Percentiles rank a stretch among this genome's conserved stretches.
Evolutionary conservation across 2,329 filamentous ascomycete species (phyloP).

Genomic region (Fusarium acutatum): DNA sequence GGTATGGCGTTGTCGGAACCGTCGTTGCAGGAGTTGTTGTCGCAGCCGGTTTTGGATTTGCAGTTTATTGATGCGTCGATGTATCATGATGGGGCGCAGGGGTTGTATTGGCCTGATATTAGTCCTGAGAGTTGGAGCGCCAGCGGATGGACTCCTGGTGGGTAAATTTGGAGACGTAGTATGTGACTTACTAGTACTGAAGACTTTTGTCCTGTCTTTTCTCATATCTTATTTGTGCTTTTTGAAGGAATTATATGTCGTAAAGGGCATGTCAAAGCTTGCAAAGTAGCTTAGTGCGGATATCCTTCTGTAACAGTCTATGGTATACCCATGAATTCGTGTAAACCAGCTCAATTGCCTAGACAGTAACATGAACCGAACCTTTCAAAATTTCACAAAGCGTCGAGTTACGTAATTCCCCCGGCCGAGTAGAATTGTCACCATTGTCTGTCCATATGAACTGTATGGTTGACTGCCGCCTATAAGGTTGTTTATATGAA

Average conservation of each 20-base stretch:
- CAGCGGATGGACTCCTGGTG: conserved; percentile 24
- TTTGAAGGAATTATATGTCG: accelerated
- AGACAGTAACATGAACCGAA: accelerated
- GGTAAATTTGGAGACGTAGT: accelerated
- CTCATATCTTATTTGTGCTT: accelerated
- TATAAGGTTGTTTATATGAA: not conserved
- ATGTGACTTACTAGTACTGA: accelerated
- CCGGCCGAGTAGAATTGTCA: not conserved
- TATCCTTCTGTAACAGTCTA: not conserved
- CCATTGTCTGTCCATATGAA: accelerated
- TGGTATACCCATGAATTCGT: accelerated
- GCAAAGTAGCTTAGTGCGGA: no score
- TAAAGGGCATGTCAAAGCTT: accelerated
- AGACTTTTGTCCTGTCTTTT: accelerated
- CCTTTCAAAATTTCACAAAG: not conserved
- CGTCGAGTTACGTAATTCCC: accelerated
- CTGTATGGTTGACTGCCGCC: accelerated
- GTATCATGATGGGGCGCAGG: conserved; percentile 38
- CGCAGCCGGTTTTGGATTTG: conserved; percentile 45
- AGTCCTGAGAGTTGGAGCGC: conserved; percentile 39
- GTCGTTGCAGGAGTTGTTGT: conserved; percentile 47
- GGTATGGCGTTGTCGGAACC: conserved; percentile 49
- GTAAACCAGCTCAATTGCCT: accelerated
- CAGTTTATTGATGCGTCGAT: conserved; percentile 46
- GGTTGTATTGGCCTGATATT: conserved; percentile 40